phyloP scores from a whole-genome alignment of 352 stramenopile genomes.

The Paralagenidium karlingii region DNA sequence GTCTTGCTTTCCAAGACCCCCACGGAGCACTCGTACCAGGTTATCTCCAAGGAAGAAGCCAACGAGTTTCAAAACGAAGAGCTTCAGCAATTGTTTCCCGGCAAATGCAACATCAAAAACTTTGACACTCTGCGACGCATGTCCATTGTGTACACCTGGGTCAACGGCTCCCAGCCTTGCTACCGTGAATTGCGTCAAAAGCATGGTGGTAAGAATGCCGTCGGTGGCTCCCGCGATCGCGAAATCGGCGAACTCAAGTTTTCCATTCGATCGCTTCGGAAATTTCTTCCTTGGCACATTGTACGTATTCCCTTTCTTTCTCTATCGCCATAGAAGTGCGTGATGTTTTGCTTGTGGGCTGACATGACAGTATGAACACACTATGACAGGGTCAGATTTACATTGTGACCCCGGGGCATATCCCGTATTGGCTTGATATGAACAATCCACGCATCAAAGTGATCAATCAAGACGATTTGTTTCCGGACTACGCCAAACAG shows the following conservation, averaged over 20 bases:
- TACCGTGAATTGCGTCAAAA: slow-evolving; percentile 53
- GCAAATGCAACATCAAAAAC: slow-evolving; percentile 77
- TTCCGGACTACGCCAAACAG: slow-evolving; percentile 66
- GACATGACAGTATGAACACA: not conserved
- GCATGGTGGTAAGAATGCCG: slow-evolving; percentile 47
- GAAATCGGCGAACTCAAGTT: slow-evolving; percentile 84
- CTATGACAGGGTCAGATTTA: slow-evolving; percentile 51
- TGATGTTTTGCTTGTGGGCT: not conserved
- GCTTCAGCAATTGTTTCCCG: slow-evolving; percentile 49
- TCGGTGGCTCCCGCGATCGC: slow-evolving; percentile 69
- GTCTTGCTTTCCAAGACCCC: too few species aligned
- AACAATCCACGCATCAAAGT: slow-evolving; percentile 76
- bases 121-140: slow-evolving; percentile 72
- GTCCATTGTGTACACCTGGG: slow-evolving; percentile 86
- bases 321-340: not conserved
- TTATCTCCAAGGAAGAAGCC: too few species aligned
- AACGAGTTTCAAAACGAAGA: too few species aligned
- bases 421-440: slow-evolving; percentile 72
- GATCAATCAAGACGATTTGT: slow-evolving; percentile 79
- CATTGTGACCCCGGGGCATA: slow-evolving; percentile 72
- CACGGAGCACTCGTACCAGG: too few species aligned
- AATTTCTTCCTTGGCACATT: slow-evolving; percentile 74
- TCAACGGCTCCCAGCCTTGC: slow-evolving; percentile 79
- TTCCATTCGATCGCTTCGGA: slow-evolving; percentile 76
- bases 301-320: slow-evolving; percentile 3